Conservation (phyloP, 805 yeast species). For the Saccharomycopsis capsularis region DNA sequence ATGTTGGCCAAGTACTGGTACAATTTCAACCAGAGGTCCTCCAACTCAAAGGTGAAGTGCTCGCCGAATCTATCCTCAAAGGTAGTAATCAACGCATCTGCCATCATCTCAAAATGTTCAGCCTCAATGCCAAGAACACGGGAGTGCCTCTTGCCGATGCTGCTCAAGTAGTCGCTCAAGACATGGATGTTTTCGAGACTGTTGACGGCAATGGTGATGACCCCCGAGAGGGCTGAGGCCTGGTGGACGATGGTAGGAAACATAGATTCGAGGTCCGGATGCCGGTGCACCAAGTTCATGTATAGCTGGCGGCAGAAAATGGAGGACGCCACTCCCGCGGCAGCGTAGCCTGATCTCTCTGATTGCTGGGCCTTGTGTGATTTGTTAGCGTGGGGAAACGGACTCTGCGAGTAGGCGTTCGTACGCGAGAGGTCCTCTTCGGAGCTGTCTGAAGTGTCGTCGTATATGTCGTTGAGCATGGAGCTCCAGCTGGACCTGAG, state of each 20-base stretch:
- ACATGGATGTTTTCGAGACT: conserved; percentile 44
- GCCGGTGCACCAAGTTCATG: conserved; percentile 42
- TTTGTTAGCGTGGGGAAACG: not conserved
- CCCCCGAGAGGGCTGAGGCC: conserved; percentile 58
- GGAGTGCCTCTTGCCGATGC: conserved; percentile 50
- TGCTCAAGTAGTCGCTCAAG: conserved; percentile 44
- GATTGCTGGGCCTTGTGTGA: conserved; percentile 13
- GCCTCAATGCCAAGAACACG: conserved; percentile 53
- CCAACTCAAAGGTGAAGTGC: conserved; percentile 22
- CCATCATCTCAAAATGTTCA: conserved; percentile 50
- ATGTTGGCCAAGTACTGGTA: conserved; percentile 29
- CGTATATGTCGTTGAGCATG: conserved; percentile 31
- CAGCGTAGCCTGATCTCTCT: not conserved
- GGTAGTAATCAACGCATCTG: conserved; percentile 52
- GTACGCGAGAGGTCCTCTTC: conserved; percentile 25
- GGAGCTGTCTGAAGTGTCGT: conserved; percentile 5
- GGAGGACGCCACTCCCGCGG: conserved; percentile 27
- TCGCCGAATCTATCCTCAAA: conserved; percentile 44
- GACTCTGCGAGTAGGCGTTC: conserved; percentile 1
- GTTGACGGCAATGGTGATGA: conserved; percentile 46
- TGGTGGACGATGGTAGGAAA: conserved; percentile 57
- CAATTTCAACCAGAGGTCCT: conserved; percentile 27
- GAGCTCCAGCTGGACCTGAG: conserved; percentile 34
- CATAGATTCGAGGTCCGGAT: conserved; percentile 40
- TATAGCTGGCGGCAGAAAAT: conserved; percentile 54